Base-by-base conservation (phyloP, 2,329 filamentous ascomycete species). In the Bretziella fagacearum region DNA sequence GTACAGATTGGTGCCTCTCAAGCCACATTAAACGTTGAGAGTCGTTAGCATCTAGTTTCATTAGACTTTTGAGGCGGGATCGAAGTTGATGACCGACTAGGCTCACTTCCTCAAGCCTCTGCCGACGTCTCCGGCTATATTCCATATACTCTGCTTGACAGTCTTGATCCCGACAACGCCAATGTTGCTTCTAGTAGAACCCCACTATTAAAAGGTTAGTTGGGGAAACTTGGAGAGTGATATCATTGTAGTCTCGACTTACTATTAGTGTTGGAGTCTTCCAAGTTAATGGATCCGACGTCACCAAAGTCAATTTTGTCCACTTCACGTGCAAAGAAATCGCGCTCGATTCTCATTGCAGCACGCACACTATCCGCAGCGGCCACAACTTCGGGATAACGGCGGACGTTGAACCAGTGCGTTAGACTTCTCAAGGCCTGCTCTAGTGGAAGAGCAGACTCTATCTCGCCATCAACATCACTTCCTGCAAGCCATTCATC, bases 401-500 rank as follows among this genome's bases (percentile, higher is more conserved):
- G 65, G 49, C 84, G 74, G 55, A 94, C 67, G 60, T 95, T 94
- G 67, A 84, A 84, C 86, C 91, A 98, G 60, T 95, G 86, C 46
- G 89, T 95, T 53, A 98, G 63, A 35, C 83, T 84, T 36, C 91
- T 70, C 37, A 96, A 68, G 1, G 85, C 86, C 65, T 95, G 87
- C 63, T 98, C 91, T 6, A 95, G 69, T 2, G 89, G 89, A 55
- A 96, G 66, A 11, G 87, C 84, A 59, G 93, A 84, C 57, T 96
- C 91, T 1, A 96, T 86, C 55, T 94, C 89, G 1, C 81, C 84
- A 56, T 98, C 91, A 1, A 96, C 79, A 58, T 95, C 87, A 51
- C 81, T 82, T 4, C 89, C 89, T 0, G 84, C 79, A 1, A 96
- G 71, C 89, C 91, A 96, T 63, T 95, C 91, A 58, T 98, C 91